Percentiles rank a stretch among this genome's conserved stretches.
Conservation (phyloP, 202 grass and related monocot genomes). For the Schoenoplectus tabernaemontani region DNA sequence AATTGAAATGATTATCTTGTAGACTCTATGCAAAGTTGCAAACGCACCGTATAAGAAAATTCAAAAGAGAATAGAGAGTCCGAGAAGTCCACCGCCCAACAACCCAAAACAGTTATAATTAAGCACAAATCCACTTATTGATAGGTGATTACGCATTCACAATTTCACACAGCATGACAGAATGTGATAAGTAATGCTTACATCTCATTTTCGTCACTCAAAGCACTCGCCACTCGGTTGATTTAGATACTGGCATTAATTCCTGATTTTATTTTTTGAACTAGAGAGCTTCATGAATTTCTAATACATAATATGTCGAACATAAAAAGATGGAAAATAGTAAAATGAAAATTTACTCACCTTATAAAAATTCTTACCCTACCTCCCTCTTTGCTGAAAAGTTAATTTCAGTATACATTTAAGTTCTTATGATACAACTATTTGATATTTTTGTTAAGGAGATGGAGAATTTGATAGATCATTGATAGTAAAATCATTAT, state of each 20-base stretch:
- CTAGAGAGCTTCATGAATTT: neutral
- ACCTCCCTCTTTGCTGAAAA: neutral
- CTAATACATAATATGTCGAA: no score
- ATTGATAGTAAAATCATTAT: no score
- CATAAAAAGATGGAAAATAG: no score
- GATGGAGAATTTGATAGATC: no score
- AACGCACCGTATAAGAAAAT: neutral
- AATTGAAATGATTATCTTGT: neutral
- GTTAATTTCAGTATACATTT: no score
- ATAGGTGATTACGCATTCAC: neutral
- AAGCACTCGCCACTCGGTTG: neutral
- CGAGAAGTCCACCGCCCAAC: slow-evolving; percentile 4
- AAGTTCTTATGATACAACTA: no score
- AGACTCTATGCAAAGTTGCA: neutral
- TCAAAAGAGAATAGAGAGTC: neutral
- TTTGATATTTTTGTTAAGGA: no score
- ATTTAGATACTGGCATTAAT: neutral
- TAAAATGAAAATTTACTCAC: no score
- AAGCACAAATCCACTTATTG: slow-evolving; percentile 10
- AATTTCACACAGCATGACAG: neutral
- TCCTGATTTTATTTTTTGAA: no score
- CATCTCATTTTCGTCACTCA: slow-evolving; percentile 17
- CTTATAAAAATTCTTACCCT: no score
- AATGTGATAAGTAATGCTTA: slow-evolving; percentile 7
- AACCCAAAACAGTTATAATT: slow-evolving; percentile 6